These are phyloP conservation scores for Beauveria australis DNA, from an alignment of 2,329 filamentous ascomycete species.

Conservation along the genomic window DNA sequence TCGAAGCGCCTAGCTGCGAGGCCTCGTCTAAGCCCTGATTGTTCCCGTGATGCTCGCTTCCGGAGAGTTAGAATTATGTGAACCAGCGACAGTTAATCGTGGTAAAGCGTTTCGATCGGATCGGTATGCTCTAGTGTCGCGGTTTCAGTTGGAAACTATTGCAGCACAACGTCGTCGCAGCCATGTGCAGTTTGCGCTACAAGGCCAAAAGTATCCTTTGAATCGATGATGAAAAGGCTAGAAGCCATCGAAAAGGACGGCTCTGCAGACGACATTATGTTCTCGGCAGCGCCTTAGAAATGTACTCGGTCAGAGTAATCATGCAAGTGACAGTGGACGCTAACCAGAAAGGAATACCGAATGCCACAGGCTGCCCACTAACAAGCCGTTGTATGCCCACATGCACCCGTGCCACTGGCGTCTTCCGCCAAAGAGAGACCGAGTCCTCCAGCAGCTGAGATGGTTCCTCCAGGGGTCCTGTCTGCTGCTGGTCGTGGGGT, in stretches of 20 bases:
- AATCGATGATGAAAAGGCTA: not conserved
- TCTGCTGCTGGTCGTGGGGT: not conserved
- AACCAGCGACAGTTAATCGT: not conserved
- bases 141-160: not conserved
- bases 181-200: not conserved
- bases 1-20: not conserved
- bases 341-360: constrained; percentile 13
- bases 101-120: not conserved
- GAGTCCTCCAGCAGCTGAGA: constrained; percentile 1
- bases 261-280: constrained; percentile 10
- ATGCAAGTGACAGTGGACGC: constrained; percentile 6
- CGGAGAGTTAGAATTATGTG: not conserved
- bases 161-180: not conserved
- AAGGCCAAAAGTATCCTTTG: not conserved
- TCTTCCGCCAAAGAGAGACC: not conserved
- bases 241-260: not conserved
- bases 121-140: not conserved
- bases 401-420: constrained; percentile 2
- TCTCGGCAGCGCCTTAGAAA: not conserved
- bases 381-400: constrained; percentile 10
- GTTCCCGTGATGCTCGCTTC: not conserved
- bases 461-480: not conserved
- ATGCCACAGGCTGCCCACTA: constrained; percentile 6
- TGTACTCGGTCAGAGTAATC: constrained; percentile 10
- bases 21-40: not conserved